These are phyloP conservation scores for Fusarium haematococcum DNA, from an alignment of 2,329 filamentous ascomycete species.

Conservation along the genomic window DNA sequence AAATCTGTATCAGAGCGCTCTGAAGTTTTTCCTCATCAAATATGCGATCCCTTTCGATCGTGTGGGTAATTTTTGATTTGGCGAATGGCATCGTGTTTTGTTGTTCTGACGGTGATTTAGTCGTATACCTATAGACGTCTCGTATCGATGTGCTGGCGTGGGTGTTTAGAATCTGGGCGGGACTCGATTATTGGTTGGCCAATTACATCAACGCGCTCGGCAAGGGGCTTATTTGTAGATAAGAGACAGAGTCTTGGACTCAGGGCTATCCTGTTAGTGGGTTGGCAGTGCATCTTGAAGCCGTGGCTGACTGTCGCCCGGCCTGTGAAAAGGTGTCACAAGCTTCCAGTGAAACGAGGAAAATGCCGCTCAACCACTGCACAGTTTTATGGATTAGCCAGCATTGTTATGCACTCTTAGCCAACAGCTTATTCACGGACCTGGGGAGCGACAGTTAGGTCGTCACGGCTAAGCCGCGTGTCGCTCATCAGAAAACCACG, in stretches of 20 bases:
- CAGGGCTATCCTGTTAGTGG: not conserved
- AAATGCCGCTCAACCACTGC: not conserved
- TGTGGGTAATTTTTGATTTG: not conserved
- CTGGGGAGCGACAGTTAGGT: not conserved
- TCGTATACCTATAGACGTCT: not conserved
- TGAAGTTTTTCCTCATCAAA: not conserved
- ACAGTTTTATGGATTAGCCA: not conserved
- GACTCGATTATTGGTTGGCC: not conserved
- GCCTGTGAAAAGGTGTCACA: not conserved
- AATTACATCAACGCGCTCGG: not conserved
- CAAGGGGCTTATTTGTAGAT: not conserved
- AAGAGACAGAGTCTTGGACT: no score
- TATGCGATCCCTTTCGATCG: not conserved
- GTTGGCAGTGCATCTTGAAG: not conserved
- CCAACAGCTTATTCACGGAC: not conserved
- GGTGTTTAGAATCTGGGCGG: not conserved
- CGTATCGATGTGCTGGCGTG: not conserved
- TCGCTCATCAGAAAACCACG: not conserved
- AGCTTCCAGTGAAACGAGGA: not conserved
- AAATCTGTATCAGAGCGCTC: not conserved
- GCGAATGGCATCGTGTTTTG: not conserved
- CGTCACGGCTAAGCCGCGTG: not conserved
- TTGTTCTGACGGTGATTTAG: no score
- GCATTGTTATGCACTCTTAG: not conserved
- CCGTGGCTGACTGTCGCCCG: not conserved